Percentiles rank a stretch among this genome's conserved stretches.
Evolutionary conservation across 202 grass and related monocot genomes (phyloP).

Genomic region (Schoenoplectus triqueter): DNA sequence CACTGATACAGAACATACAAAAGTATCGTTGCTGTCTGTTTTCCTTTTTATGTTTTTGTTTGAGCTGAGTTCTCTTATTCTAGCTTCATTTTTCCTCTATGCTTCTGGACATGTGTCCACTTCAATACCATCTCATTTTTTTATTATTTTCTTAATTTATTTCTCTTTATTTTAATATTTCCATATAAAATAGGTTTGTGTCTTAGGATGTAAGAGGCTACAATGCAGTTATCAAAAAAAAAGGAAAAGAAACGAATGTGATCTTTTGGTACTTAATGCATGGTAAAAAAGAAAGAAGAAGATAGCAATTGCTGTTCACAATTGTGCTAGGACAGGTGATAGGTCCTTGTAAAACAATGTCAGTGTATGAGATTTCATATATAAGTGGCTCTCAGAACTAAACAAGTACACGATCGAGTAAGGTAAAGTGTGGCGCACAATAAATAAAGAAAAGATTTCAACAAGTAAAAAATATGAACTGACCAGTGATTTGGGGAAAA

Average conservation of each 20-base stretch:
- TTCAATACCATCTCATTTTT: background rate
- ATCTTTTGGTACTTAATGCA: background rate
- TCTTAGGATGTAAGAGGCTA: background rate
- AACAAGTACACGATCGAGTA: background rate
- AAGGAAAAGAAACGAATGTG: background rate
- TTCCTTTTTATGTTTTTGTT: background rate
- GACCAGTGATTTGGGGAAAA: conserved; percentile 88
- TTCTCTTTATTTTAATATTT: background rate
- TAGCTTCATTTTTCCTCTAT: background rate
- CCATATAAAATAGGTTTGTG: background rate
- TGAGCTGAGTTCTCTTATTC: background rate
- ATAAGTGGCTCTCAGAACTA: background rate
- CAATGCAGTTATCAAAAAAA: background rate
- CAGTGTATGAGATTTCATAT: background rate
- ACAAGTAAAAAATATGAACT: conserved; percentile 30
- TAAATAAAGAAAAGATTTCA: background rate
- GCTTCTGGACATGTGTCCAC: background rate
- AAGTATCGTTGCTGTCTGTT: background rate
- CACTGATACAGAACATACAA: background rate
- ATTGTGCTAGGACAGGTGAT: background rate
- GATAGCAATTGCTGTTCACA: background rate
- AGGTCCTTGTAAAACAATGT: background rate
- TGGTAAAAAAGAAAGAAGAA: background rate
- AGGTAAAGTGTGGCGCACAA: background rate
- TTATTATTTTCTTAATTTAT: background rate